These are phyloP conservation scores for Boletus tylopilopsis DNA, from an alignment of 768 basidiomycete species.

Conservation along the genomic window DNA sequence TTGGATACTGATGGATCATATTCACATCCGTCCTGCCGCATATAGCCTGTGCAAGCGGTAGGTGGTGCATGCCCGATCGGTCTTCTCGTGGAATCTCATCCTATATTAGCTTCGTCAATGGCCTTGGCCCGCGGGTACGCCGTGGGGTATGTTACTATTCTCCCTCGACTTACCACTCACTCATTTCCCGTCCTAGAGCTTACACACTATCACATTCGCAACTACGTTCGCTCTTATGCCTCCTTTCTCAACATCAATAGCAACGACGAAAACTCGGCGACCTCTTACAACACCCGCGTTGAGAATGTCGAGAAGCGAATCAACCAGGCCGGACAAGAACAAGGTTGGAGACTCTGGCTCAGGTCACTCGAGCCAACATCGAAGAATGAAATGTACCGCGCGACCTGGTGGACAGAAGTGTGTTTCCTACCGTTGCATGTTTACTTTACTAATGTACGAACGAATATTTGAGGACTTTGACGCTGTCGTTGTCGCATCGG, in stretches of 20 bases:
- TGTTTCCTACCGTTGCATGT: background rate
- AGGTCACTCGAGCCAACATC: slow-evolving; percentile 7
- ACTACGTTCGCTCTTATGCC: slow-evolving; percentile 27
- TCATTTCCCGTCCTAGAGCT: slow-evolving; percentile 21
- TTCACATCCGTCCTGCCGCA: no score
- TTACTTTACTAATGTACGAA: no score
- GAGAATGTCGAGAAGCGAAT: slow-evolving; percentile 40
- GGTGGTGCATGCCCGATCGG: background rate
- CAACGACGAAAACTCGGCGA: slow-evolving; percentile 36
- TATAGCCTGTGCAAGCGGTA: slow-evolving; percentile 5
- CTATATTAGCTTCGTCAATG: slow-evolving; percentile 8
- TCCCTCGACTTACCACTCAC: background rate
- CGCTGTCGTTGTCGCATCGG: slow-evolving; percentile 9
- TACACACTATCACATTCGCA: slow-evolving; percentile 31
- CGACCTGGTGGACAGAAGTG: slow-evolving; percentile 28
- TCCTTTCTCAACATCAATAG: slow-evolving; percentile 13
- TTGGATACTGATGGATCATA: background rate
- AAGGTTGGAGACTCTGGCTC: slow-evolving; percentile 15
- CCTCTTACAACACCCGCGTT: slow-evolving; percentile 47
- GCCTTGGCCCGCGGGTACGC: slow-evolving; percentile 16
- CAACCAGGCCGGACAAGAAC: slow-evolving; percentile 12
- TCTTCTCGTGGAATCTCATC: background rate
- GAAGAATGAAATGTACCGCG: slow-evolving; percentile 20
- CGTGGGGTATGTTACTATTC: slow-evolving; percentile 4
- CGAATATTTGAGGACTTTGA: slow-evolving; percentile 5